Conservation (phyloP, 148 eudicot species). For the Dianthus caryophyllus region DNA sequence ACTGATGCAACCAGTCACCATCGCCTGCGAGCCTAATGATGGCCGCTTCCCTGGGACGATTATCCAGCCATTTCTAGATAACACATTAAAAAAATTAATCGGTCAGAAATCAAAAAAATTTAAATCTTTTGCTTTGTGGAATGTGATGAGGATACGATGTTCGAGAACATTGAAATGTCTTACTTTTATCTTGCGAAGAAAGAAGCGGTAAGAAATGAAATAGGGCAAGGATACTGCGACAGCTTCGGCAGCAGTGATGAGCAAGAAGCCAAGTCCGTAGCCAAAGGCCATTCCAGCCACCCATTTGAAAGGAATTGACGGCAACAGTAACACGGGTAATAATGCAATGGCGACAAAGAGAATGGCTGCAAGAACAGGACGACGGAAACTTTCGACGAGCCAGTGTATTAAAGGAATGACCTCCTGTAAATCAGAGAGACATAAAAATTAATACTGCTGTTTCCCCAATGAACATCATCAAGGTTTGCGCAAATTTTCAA, state of each 20-base stretch:
- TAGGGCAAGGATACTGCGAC: slow-evolving; percentile 75
- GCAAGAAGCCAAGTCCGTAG: slow-evolving; percentile 70
- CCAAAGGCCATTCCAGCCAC: slow-evolving; percentile 88
- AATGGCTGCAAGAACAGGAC: slow-evolving; percentile 50
- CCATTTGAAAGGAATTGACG: slow-evolving; percentile 86
- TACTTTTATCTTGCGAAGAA: slow-evolving; percentile 62
- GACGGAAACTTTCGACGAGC: slow-evolving; percentile 56
- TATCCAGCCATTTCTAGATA: slow-evolving; percentile 62
- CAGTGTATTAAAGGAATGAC: slow-evolving; percentile 64
- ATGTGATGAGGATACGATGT: not conserved
- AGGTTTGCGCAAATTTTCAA: too few species aligned
- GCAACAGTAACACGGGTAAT: slow-evolving; percentile 61
- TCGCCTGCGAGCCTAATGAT: slow-evolving; percentile 80
- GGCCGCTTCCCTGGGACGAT: slow-evolving; percentile 64
- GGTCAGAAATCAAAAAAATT: not conserved
- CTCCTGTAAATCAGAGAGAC: slow-evolving; percentile 35
- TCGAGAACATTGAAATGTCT: slow-evolving; percentile 18
- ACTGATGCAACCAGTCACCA: slow-evolving; percentile 75
- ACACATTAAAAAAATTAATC: not conserved
- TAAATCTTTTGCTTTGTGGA: not conserved
- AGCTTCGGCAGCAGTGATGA: slow-evolving; percentile 41
- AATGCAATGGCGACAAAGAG: slow-evolving; percentile 63
- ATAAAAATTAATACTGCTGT: not conserved
- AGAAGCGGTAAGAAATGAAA: slow-evolving; percentile 46
- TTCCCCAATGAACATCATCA: not conserved